phyloP scores from a whole-genome alignment of 1,284 basidiomycete genomes.

The Malassezia yamatoensis region DNA sequence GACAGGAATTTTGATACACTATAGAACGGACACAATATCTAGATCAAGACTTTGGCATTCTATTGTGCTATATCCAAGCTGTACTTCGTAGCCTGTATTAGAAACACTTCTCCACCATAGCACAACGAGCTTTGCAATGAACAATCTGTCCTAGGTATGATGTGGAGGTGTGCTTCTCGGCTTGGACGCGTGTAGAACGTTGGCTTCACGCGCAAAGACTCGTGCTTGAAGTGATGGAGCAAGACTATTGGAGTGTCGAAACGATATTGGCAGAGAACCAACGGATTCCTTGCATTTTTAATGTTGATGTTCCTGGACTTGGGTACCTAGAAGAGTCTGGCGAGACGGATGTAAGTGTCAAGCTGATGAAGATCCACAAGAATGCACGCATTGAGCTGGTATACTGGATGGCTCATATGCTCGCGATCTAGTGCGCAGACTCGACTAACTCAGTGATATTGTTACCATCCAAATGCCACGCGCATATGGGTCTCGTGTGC shows the following conservation, averaged over 20 bases:
- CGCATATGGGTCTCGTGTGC: slow-evolving; percentile 33
- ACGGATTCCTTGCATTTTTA: slow-evolving; percentile 38
- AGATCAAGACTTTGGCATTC: too few relatives aligned
- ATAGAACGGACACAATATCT: too few relatives aligned
- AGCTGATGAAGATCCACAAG: slow-evolving; percentile 26
- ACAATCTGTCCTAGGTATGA: too few relatives aligned
- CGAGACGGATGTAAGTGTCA: slow-evolving; percentile 17
- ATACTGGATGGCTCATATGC: slow-evolving; percentile 42
- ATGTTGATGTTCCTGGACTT: slow-evolving; percentile 39
- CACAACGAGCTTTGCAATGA: too few relatives aligned
- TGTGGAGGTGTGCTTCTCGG: too few relatives aligned
- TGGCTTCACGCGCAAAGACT: too few relatives aligned
- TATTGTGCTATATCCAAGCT: too few relatives aligned
- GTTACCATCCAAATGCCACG: slow-evolving; percentile 39
- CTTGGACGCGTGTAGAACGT: too few relatives aligned
- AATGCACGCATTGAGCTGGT: slow-evolving; percentile 38
- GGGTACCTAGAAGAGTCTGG: slow-evolving; percentile 35
- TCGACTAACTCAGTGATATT: slow-evolving; percentile 21
- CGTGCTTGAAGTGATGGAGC: slow-evolving; percentile 23
- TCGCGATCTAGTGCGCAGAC: slow-evolving; percentile 34
- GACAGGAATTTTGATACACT: too few relatives aligned
- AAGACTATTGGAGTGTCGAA: slow-evolving; percentile 41
- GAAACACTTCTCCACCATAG: too few relatives aligned
- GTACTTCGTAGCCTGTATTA: too few relatives aligned
- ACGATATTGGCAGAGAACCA: slow-evolving; percentile 36